Evolutionary conservation across 805 yeast species (phyloP).

Genomic region (Pichia nanzhaoensis): DNA sequence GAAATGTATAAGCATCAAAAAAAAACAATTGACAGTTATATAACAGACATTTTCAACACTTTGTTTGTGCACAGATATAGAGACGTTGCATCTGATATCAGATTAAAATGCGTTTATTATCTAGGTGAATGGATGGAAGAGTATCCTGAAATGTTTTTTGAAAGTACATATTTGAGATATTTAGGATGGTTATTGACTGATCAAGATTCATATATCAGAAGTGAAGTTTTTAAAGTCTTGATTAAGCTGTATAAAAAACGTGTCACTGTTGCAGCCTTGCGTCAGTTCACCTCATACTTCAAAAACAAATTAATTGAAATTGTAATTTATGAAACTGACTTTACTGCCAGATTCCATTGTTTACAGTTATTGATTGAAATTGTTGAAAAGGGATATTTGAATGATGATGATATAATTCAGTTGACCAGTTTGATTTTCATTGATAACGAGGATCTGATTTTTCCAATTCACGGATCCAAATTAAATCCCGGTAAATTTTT

Average conservation of each 20-base stretch:
- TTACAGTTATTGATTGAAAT: constrained; percentile 50
- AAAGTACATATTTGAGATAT: constrained; percentile 63
- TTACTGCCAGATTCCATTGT: constrained; percentile 45
- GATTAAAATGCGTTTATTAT: constrained; percentile 59
- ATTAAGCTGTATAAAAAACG: constrained; percentile 40
- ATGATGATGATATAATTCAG: constrained; percentile 45
- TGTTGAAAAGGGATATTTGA: constrained; percentile 54
- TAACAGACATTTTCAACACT: constrained; percentile 59
- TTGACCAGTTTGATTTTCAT: constrained; percentile 36
- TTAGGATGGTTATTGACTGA: constrained; percentile 87
- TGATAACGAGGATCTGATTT: constrained; percentile 24
- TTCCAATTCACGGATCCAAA: constrained; percentile 21
- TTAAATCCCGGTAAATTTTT: constrained; percentile 25
- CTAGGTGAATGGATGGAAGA: constrained; percentile 68
- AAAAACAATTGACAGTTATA: constrained; percentile 45
- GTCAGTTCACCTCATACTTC: constrained; percentile 75
- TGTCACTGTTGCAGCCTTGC: constrained; percentile 51
- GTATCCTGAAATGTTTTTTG: constrained; percentile 66
- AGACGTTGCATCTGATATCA: constrained; percentile 66
- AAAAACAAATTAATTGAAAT: constrained; percentile 60
- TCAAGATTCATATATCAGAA: constrained; percentile 49
- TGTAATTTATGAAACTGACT: constrained; percentile 48
- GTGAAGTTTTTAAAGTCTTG: constrained; percentile 55
- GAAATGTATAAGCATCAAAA: constrained; percentile 41
- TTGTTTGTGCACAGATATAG: constrained; percentile 72